Evolutionary conservation across 2,329 filamentous ascomycete species (phyloP).

Genomic region (Boeremia exigua): DNA sequence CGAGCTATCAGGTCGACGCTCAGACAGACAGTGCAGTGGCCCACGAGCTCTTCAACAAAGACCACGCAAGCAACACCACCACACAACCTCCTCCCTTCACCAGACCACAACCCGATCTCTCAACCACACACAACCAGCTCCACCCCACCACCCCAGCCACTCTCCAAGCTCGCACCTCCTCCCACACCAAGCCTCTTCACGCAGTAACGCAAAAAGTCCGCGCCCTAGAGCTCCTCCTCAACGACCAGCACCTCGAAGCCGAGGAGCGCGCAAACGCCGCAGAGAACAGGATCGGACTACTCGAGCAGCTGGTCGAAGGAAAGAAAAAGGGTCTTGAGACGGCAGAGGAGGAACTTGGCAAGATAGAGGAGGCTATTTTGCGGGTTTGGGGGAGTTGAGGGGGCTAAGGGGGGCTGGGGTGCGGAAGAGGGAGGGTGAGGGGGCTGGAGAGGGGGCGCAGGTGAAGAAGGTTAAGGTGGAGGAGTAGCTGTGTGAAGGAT

Average conservation of each 20-base stretch:
- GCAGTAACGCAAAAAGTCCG: too few relatives aligned
- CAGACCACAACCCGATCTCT: too few relatives aligned
- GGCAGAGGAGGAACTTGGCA: not conserved
- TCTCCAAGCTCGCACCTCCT: too few relatives aligned
- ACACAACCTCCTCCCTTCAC: too few relatives aligned
- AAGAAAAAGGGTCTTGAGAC: not conserved
- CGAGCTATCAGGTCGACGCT: too few relatives aligned
- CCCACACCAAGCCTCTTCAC: too few relatives aligned
- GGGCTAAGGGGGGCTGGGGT: not conserved
- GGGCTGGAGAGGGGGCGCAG: not conserved
- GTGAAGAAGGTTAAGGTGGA: not conserved
- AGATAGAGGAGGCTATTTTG: not conserved
- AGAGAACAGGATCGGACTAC: not conserved
- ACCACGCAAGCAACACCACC: too few relatives aligned
- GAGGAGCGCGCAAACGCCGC: not conserved
- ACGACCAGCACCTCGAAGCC: not conserved
- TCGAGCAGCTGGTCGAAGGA: not conserved
- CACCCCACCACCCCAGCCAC: too few relatives aligned
- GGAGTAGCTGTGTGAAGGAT: not conserved
- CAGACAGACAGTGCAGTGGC: too few relatives aligned
- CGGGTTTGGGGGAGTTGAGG: not conserved
- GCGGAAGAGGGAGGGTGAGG: not conserved
- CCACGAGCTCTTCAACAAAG: too few relatives aligned
- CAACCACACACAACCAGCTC: too few relatives aligned
- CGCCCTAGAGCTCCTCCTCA: not conserved